A percentile compares a stretch with the other conserved stretches of the same genome.
Conservation (phyloP, 495 filamentous ascomycete genomes). For the Viridothelium virens region DNA sequence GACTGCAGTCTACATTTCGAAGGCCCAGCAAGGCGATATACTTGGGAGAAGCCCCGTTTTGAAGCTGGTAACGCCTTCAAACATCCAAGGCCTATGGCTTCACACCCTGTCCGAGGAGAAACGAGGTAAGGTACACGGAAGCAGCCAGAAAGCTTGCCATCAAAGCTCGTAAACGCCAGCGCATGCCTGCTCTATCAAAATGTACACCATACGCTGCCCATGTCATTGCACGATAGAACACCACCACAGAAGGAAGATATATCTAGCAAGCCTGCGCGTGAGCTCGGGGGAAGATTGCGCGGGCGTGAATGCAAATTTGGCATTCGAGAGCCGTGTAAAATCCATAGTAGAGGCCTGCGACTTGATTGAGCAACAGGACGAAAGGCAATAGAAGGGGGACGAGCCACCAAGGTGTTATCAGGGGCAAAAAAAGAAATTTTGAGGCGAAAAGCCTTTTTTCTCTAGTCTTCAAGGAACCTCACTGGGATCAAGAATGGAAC, state of each 20-base stretch:
- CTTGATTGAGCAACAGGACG: neutral
- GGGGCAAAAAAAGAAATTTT: too few species aligned
- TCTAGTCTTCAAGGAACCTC: neutral
- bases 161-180: neutral
- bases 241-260: neutral
- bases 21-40: neutral
- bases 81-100: neutral
- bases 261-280: neutral
- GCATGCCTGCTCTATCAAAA: conserved; percentile 6
- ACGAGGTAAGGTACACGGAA: conserved; percentile 1
- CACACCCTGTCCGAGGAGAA: neutral
- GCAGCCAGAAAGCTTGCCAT: neutral
- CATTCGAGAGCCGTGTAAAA: neutral
- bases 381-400: neutral
- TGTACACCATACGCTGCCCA: neutral
- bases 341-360: neutral
- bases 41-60: neutral
- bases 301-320: neutral
- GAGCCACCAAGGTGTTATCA: neutral
- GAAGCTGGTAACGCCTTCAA: neutral
- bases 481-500: neutral
- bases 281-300: neutral
- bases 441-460: neutral
- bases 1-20: neutral
- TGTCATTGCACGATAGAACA: neutral